Base-by-base conservation (phyloP, 129 eudicot genomes). In the Ambrosia artemisiifolia region DNA sequence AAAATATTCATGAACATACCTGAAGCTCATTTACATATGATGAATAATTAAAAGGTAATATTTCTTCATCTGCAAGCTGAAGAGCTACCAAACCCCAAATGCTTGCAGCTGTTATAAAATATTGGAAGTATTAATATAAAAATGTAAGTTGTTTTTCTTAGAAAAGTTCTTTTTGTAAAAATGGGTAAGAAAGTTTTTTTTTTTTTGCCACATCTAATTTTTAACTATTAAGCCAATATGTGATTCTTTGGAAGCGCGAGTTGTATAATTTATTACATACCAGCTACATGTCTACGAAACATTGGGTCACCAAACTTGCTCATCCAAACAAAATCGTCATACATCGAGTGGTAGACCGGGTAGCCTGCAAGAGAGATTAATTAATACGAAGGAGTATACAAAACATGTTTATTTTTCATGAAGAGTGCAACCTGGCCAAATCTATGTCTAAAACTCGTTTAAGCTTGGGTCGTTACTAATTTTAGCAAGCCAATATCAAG, bases 291-390 rank as follows among this genome's bases (percentile, higher is more conserved):
- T 85, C 93, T 88, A 16, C 32, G 85, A 75, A 91, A 91, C 91
- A 80, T 70, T 3, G 97, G 97, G 78, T 91, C 97, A 7, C 96
- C 97, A 79, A 84, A 91, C 7, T 86, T 83, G 70, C 56, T 84
- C 96, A 88, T 91, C 97, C 97, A 91, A 57, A 81, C 65, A 68
- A 86, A 91, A 73, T 91, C 94, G 64, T 91, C 97, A 67, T 91
- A 88, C 92, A 91, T 78, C 0, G 97, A 91, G 85, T 91, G 97
- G 84, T 91, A 91, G 30, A 91, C 96, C 4, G 97, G 96, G 80
- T 91, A 91, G 19, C 75, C 97, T 91, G 83, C 91, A 84, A 72
- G n/a, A 49, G 72, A 67, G 32, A 32, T 57, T 24, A 6, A 32
- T 32, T 30, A 32, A 5, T 33, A 60, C 42, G 11, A 18, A 5